Evolutionary conservation across 495 filamentous ascomycete genomes (phyloP).

Genomic region (Glarea lozoyensis): DNA sequence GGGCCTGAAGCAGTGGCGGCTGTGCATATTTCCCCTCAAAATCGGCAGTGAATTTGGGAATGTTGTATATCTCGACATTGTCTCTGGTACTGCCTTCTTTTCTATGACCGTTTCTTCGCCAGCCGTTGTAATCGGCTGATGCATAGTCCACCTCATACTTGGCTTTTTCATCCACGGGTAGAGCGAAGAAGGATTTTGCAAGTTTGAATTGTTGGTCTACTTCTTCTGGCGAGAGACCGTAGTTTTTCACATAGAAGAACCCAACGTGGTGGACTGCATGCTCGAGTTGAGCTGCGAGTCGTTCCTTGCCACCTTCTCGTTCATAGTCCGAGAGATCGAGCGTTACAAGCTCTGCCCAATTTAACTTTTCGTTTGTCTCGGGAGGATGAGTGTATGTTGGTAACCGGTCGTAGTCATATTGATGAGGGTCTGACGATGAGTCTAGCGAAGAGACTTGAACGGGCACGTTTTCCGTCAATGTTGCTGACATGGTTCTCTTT

Average conservation of each 20-base stretch:
- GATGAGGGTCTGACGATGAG: too few species aligned
- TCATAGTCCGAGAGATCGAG: constrained; percentile 44
- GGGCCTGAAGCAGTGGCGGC: constrained; percentile 24
- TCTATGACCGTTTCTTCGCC: constrained; percentile 28
- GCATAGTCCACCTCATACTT: constrained; percentile 33
- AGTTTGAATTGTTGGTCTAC: constrained; percentile 52
- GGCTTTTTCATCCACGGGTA: constrained; percentile 40
- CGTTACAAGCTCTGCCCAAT: constrained; percentile 48
- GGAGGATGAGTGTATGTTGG: constrained; percentile 12
- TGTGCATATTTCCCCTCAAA: constrained; percentile 34
- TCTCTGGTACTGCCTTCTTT: constrained; percentile 39
- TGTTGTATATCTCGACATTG: constrained; percentile 49
- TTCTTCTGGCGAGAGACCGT: constrained; percentile 48
- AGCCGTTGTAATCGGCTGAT: constrained; percentile 38
- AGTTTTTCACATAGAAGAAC: constrained; percentile 56
- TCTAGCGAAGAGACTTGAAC: too few species aligned
- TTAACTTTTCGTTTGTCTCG: constrained; percentile 23
- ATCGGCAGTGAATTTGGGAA: constrained; percentile 41
- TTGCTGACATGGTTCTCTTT: too few species aligned
- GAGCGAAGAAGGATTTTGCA: constrained; percentile 42
- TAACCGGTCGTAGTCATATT: too few species aligned
- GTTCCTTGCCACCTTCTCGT: constrained; percentile 42
- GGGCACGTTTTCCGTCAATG: too few species aligned
- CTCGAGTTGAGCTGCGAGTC: constrained; percentile 45
- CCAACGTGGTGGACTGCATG: constrained; percentile 48